Evolutionary conservation across 2,329 filamentous ascomycete species (phyloP).

Genomic region (Sporothrix protearum): DNA sequence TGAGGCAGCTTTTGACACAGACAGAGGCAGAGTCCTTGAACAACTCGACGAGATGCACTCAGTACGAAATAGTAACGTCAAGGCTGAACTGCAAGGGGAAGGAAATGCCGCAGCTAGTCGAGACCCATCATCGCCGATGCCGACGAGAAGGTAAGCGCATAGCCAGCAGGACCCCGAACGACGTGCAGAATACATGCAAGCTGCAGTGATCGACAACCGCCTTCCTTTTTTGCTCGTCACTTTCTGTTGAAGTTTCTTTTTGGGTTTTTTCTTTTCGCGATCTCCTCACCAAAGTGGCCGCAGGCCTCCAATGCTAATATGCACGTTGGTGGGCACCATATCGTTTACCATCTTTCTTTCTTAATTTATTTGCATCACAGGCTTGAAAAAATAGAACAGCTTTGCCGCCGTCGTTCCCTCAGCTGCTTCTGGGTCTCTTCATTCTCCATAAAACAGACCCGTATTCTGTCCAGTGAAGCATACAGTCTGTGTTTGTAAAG

Average conservation of each 20-base stretch:
- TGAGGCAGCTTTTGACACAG: neutral
- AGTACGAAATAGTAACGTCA: no score
- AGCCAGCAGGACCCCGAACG: neutral
- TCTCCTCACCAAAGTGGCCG: neutral
- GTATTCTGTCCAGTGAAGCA: neutral
- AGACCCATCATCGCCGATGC: neutral
- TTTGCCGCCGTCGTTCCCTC: neutral
- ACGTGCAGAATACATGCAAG: neutral
- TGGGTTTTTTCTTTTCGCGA: neutral
- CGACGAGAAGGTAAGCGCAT: neutral
- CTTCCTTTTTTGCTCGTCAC: neutral
- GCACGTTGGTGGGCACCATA: neutral
- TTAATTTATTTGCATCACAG: neutral
- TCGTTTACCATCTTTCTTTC: neutral
- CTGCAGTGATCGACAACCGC: neutral
- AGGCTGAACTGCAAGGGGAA: neutral
- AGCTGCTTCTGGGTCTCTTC: neutral
- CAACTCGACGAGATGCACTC: neutral
- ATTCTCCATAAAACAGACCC: neutral
- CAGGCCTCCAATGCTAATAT: slow-evolving; percentile 7
- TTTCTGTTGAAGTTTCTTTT: neutral
- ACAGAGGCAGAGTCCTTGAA: neutral
- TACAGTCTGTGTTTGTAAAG: neutral
- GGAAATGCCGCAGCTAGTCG: neutral
- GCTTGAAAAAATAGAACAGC: neutral